A percentile compares a stretch with the other conserved stretches of the same genome.
These are phyloP conservation scores for Phialemoniopsis sp. DNA, from an alignment of 2,329 filamentous ascomycete species.

Conservation along the genomic window DNA sequence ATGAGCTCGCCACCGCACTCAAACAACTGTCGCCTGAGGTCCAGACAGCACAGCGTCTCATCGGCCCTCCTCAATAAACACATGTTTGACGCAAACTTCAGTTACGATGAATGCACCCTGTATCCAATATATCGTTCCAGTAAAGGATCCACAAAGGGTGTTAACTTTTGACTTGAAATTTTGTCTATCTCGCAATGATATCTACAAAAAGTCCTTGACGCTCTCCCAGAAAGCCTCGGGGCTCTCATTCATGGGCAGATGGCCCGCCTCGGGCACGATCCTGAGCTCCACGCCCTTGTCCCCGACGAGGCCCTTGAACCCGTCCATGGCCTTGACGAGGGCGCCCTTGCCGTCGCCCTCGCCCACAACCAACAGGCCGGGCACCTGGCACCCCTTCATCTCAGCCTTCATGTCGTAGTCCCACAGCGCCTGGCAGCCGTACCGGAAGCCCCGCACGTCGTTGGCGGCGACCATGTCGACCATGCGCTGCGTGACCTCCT, in stretches of 20 bases:
- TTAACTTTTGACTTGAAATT: no score
- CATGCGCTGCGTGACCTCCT: slow-evolving; percentile 48
- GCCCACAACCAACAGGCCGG: slow-evolving; percentile 68
- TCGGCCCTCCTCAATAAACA: no score
- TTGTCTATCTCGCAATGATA: no score
- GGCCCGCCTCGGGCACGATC: slow-evolving; percentile 66
- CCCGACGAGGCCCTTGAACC: slow-evolving; percentile 59
- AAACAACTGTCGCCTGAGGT: no score
- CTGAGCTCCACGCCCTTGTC: slow-evolving; percentile 52
- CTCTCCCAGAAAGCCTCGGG: slow-evolving; percentile 63
- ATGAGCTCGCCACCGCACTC: no score
- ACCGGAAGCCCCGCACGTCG: slow-evolving; percentile 63
- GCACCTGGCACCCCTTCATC: slow-evolving; percentile 50
- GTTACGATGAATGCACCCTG: no score
- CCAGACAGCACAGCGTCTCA: no score
- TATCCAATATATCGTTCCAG: no score
- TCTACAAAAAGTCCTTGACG: slow-evolving; percentile 46
- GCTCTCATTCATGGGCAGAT: slow-evolving; percentile 81
- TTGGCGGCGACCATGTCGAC: slow-evolving; percentile 67
- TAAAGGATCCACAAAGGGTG: no score
- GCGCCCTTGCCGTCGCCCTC: slow-evolving; percentile 66
- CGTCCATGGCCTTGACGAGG: slow-evolving; percentile 74
- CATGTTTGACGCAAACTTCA: no score
- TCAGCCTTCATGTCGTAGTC: slow-evolving; percentile 61
- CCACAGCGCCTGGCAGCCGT: slow-evolving; percentile 66